Evolutionary conservation across 768 basidiomycete genomes (phyloP), one percentile per base, ranked within the genome.

Genomic region (Kwoniella shandongensis): DNA sequence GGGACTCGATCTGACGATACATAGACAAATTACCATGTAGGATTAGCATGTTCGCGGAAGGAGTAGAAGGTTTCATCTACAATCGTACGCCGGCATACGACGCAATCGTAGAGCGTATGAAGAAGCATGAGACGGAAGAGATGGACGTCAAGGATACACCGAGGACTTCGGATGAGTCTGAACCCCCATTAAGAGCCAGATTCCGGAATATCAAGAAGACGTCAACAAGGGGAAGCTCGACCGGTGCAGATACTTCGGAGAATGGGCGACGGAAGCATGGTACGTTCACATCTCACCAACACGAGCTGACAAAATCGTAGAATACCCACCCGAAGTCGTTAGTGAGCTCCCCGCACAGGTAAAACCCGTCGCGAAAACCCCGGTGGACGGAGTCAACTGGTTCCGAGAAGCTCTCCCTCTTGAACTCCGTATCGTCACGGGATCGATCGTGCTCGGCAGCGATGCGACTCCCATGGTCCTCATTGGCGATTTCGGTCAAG

Each of bases 51-150:
- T 85, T 85, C 6, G 66, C 89, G 2, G 84, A 93, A 65, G 94
- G 94, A 17, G 80, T 92, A 41, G 92, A 98, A 74, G 92, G 89
- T 86, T 90, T 90, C 74, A 67, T 98, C 39, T 96, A 89, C 77
- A 98, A 97, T 77, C 81, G 85, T 45, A 93, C 90, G 2, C 83
- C 89, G 3, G 86, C 91, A 3, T 97, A 87, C 76, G 91, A 98
- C 70, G 82, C 84, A 51, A 91, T 98, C 50, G 78, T 94, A 18
- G 82, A 87, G 11, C 84, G 88, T 69, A 85, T 92, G 81, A 82
- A 70, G 52, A 66, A 83, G 57, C 77, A 74, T 20, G 79, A 79
- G 71, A 57, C 78, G 18, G 66, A 60, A 44, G 44, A 52, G 44
- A 25, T 47, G 17, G 22, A 36, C 7, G 15, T 23, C 11, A 49